These are phyloP conservation scores for Colletotrichum brevisporum DNA, from an alignment of 2,329 filamentous ascomycete species.

Conservation along the genomic window DNA sequence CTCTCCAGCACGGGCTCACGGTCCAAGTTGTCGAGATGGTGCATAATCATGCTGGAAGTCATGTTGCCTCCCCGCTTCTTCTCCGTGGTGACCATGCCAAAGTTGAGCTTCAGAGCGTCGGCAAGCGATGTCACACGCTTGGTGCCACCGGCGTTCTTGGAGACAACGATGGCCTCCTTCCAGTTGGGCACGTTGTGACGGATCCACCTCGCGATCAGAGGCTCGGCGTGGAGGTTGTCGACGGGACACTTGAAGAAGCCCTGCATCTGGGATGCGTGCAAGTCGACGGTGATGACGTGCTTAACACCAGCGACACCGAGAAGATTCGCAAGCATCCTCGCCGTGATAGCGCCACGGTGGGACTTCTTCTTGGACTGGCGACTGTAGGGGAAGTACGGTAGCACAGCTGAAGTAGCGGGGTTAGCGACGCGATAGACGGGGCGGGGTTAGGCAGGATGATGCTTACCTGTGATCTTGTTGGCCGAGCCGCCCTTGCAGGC, in stretches of 20 bases:
- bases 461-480: conserved; percentile 92
- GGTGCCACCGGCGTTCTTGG: conserved; percentile 97
- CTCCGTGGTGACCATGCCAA: conserved; percentile 94
- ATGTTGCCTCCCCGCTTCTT: conserved; percentile 76
- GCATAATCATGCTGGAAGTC: conserved; percentile 84
- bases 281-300: conserved; percentile 96
- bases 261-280: conserved; percentile 99
- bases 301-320: conserved; percentile 94
- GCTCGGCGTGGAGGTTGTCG: conserved; percentile 96
- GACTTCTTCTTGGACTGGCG: conserved; percentile 99
- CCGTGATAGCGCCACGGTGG: conserved; percentile 95
- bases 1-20: conserved; percentile 60
- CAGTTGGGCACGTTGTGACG: conserved; percentile 88
- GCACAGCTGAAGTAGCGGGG: conserved; percentile 71
- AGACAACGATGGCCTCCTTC: conserved; percentile 94
- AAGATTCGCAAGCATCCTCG: conserved; percentile 96
- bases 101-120: conserved; percentile 96
- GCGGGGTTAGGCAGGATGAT: too few relatives aligned
- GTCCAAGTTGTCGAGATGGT: conserved; percentile 73
- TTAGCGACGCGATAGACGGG: conserved; percentile 32
- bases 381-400: conserved; percentile 98
- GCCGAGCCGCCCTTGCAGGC: conserved; percentile 98
- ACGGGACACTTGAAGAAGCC: conserved; percentile 98
- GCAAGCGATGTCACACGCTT: conserved; percentile 97
- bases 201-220: conserved; percentile 96